Evolutionary conservation across 1,284 basidiomycete genomes (phyloP).

Genomic region (Grifola frondosa): DNA sequence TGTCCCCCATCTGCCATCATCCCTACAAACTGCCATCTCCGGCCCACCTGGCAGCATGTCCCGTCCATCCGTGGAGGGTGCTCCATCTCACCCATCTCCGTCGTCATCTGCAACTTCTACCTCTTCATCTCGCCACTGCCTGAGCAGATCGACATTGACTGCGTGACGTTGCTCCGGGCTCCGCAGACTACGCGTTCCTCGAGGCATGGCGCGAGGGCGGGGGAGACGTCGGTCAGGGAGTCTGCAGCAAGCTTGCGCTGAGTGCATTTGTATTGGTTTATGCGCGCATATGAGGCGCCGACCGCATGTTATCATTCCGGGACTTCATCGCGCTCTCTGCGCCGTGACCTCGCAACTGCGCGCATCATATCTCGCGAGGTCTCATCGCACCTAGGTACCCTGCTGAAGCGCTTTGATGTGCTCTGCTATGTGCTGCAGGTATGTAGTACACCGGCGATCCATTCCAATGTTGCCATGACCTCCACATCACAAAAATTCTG

Average conservation of each 20-base stretch:
- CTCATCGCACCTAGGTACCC: slow-evolving; percentile 94
- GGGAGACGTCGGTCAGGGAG: slow-evolving; percentile 81
- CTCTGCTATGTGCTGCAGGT: slow-evolving; percentile 96
- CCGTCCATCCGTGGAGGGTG: no score
- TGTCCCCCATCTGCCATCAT: no score
- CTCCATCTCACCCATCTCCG: slow-evolving; percentile 86
- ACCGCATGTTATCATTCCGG: slow-evolving; percentile 99
- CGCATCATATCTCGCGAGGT: slow-evolving; percentile 97
- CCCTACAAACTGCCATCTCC: no score
- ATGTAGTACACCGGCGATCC: slow-evolving; percentile 13
- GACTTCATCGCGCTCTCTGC: slow-evolving; percentile 97
- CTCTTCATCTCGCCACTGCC: slow-evolving; percentile 91
- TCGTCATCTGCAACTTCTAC: slow-evolving; percentile 98
- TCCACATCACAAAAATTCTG: no score
- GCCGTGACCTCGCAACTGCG: slow-evolving; percentile 91
- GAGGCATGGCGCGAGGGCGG: slow-evolving; percentile 98
- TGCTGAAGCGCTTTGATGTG: slow-evolving; percentile 85
- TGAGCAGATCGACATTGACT: slow-evolving; percentile 96
- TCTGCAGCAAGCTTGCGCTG: slow-evolving; percentile 82
- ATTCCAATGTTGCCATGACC: no score
- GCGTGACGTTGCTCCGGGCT: slow-evolving; percentile 95
- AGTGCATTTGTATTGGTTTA: slow-evolving; percentile 89
- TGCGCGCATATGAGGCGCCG: slow-evolving; percentile 62
- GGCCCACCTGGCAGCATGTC: no score
- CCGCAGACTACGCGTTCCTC: slow-evolving; percentile 91